These are phyloP conservation scores for Spergularia bocconei DNA, from an alignment of 148 eudicot genomes.

Conservation along the genomic window DNA sequence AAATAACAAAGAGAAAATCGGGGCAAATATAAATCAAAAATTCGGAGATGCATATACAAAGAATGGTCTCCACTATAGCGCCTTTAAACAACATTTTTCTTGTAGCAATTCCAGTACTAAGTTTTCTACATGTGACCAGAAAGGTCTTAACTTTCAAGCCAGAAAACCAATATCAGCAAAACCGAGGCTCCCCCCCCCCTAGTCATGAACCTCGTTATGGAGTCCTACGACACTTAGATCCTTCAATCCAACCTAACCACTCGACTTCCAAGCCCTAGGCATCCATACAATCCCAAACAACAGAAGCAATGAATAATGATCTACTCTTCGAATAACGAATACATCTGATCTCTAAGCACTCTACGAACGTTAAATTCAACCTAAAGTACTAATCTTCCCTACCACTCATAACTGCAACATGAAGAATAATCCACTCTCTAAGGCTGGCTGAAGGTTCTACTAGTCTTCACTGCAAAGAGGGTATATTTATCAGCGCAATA, in stretches of 20 bases:
- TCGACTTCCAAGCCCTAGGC: background rate
- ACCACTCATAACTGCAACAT: background rate
- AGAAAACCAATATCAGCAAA: background rate
- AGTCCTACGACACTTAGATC: background rate
- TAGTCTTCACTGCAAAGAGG: too few relatives aligned
- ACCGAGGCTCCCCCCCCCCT: background rate
- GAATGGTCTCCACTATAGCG: background rate
- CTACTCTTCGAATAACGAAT: background rate
- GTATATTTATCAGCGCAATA: background rate
- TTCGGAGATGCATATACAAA: background rate
- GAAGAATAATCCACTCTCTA: conserved; percentile 1
- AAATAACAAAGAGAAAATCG: background rate
- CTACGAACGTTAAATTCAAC: background rate
- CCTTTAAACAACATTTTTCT: background rate
- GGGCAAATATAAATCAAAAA: too few relatives aligned
- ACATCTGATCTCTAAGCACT: background rate
- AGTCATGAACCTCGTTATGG: background rate
- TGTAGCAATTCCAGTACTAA: background rate
- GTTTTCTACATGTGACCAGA: background rate
- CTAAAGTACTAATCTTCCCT: background rate
- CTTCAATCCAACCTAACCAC: background rate
- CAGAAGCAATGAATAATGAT: background rate
- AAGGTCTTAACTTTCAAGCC: background rate
- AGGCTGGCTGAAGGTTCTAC: background rate
- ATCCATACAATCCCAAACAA: background rate